Evolutionary conservation across 1,284 basidiomycete species (phyloP).

Genomic region (Moniliophthora roreri): DNA sequence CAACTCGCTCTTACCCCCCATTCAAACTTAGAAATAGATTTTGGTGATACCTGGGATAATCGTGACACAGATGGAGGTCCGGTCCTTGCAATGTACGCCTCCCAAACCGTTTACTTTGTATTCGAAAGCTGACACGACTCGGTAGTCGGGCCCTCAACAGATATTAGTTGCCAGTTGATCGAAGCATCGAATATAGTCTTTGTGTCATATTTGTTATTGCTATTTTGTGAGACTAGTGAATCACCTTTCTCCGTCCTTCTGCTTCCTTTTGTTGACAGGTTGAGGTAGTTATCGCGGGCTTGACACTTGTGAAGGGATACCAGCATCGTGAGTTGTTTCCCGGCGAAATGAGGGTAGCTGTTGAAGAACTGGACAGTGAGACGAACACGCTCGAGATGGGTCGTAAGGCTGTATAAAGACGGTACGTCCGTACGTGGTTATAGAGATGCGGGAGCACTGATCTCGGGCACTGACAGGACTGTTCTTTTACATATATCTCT

Average conservation of each 20-base stretch:
- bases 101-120: slow-evolving; percentile 8
- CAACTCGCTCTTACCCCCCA: not conserved
- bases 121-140: slow-evolving; percentile 4
- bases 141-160: not conserved
- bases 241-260: slow-evolving; percentile 3
- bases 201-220: slow-evolving; percentile 37
- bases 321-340: slow-evolving; percentile 31
- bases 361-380: too few species aligned
- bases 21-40: slow-evolving; percentile 19
- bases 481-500: slow-evolving; percentile 40
- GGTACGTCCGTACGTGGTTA: slow-evolving; percentile 27
- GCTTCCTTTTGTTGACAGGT: not conserved
- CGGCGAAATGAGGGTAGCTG: too few species aligned
- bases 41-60: slow-evolving; percentile 31
- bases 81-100: slow-evolving; percentile 20
- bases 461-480: slow-evolving; percentile 26
- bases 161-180: slow-evolving; percentile 29
- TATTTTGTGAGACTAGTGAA: slow-evolving; percentile 40
- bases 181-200: slow-evolving; percentile 35
- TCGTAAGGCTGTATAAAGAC: slow-evolving; percentile 39
- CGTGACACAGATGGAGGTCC: slow-evolving; percentile 21
- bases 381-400: slow-evolving; percentile 32
- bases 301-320: slow-evolving; percentile 37
- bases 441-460: not conserved
- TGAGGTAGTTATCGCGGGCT: slow-evolving; percentile 32